A percentile compares a stretch with the other conserved stretches of the same genome.
phyloP scores from a whole-genome alignment of 2,329 filamentous ascomycete genomes.

The Colletotrichum sansevieriae region DNA sequence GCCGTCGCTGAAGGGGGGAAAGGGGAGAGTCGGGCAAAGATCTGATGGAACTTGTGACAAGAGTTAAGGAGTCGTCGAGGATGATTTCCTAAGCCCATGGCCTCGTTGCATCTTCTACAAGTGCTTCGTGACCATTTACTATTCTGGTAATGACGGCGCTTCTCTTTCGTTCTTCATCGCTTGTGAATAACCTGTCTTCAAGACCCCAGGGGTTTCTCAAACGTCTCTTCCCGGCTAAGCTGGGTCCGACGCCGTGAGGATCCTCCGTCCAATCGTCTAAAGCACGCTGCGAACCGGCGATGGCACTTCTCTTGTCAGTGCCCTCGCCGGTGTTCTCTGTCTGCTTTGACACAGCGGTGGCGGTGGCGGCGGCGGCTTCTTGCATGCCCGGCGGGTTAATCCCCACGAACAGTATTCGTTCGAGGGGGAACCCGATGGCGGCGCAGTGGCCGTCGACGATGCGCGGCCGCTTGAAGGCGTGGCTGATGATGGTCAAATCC shows the following conservation, averaged over 20 bases:
- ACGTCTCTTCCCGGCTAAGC: conserved; percentile 61
- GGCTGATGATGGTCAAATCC: conserved; percentile 73
- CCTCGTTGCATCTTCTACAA: conserved; percentile 54
- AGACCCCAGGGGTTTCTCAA: conserved; percentile 64
- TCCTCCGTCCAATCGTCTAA: conserved; percentile 64
- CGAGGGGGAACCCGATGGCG: conserved; percentile 68
- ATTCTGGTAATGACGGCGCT: conserved; percentile 56
- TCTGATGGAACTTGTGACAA: conserved; percentile 36
- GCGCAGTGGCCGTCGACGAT: conserved; percentile 74
- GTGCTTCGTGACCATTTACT: conserved; percentile 53
- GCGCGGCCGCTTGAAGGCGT: conserved; percentile 75
- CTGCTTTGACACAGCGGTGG: neutral
- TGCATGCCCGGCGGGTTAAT: conserved; percentile 71
- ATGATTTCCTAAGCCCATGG: conserved; percentile 53
- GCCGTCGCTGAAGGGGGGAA: conserved; percentile 52
- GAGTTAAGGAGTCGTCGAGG: neutral
- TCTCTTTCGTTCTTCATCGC: conserved; percentile 48
- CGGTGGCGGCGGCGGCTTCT: conserved; percentile 27
- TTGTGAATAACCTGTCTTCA: conserved; percentile 59
- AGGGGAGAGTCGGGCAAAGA: conserved; percentile 47
- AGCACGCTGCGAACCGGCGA: conserved; percentile 58
- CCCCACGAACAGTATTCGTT: conserved; percentile 67
- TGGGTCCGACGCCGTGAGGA: conserved; percentile 62
- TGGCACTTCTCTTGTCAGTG: conserved; percentile 54
- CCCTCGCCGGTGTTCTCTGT: conserved; percentile 38